Evolutionary conservation across 768 basidiomycete species (phyloP).

Genomic region (Panellus pusillus): DNA sequence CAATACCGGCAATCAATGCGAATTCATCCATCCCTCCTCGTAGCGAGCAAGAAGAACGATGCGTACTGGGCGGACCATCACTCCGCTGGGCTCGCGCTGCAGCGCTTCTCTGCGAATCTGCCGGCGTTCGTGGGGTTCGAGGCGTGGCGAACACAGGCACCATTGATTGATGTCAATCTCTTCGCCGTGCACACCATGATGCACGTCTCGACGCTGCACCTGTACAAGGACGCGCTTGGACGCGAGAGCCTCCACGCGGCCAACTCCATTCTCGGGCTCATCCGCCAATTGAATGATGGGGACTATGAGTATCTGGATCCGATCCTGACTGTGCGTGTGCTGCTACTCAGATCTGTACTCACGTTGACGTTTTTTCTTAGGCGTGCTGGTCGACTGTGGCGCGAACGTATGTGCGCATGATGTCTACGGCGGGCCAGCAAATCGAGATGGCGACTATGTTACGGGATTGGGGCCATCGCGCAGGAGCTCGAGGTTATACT

Average conservation of each 20-base stretch:
- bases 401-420: conserved; percentile 37
- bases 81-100: conserved; percentile 44
- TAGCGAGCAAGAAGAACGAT: conserved; percentile 30
- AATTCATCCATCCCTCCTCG: conserved; percentile 12
- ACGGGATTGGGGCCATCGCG: conserved; percentile 24
- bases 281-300: conserved; percentile 46
- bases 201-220: conserved; percentile 50
- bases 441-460: conserved; percentile 18
- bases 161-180: conserved; percentile 41
- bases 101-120: conserved; percentile 41
- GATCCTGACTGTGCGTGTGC: conserved; percentile 46
- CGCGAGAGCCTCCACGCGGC: conserved; percentile 44
- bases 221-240: conserved; percentile 43
- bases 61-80: conserved; percentile 41
- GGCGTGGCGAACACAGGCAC: conserved; percentile 31
- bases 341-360: neutral
- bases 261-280: conserved; percentile 42
- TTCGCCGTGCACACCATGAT: conserved; percentile 51
- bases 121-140: conserved; percentile 40
- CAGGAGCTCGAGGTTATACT: conserved; percentile 35
- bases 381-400: conserved; percentile 41
- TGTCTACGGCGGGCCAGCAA: conserved; percentile 24
- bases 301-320: conserved; percentile 59
- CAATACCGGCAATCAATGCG: conserved; percentile 4
- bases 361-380: conserved; percentile 19